A percentile compares a stretch with the other conserved stretches of the same genome.
phyloP scores from a whole-genome alignment of 345 rosid species.

The Eutrema yunnanense region DNA sequence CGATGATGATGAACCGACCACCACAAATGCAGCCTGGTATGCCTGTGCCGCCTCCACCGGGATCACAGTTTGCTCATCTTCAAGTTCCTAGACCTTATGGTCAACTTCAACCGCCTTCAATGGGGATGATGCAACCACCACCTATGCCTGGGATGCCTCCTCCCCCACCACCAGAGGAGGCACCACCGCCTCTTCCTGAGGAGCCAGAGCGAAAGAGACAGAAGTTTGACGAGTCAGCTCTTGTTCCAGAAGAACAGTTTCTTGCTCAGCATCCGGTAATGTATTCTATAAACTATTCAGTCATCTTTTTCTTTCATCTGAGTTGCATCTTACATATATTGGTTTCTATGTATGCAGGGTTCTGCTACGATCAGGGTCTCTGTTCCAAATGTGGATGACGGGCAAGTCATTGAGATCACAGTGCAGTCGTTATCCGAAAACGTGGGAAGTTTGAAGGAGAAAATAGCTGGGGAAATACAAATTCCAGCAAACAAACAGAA shows the following conservation, averaged over 20 bases:
- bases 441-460: slow-evolving; percentile 83
- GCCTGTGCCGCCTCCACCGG: slow-evolving; percentile 73
- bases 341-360: slow-evolving; percentile 37
- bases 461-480: slow-evolving; percentile 82
- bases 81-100: slow-evolving; percentile 51
- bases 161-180: slow-evolving; percentile 77
- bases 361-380: slow-evolving; percentile 52
- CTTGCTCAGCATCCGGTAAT: slow-evolving; percentile 68
- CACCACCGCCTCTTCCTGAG: slow-evolving; percentile 95
- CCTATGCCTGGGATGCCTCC: slow-evolving; percentile 54
- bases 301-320: not conserved
- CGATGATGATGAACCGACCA: slow-evolving; percentile 54
- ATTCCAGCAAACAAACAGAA: slow-evolving; percentile 87
- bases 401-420: slow-evolving; percentile 58
- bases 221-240: slow-evolving; percentile 73
- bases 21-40: slow-evolving; percentile 48
- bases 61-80: slow-evolving; percentile 58
- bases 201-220: slow-evolving; percentile 94
- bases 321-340: not conserved
- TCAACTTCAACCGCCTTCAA: slow-evolving; percentile 31
- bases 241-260: slow-evolving; percentile 75
- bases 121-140: slow-evolving; percentile 59
- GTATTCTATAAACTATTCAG: not conserved
- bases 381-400: slow-evolving; percentile 72
- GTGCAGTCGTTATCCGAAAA: slow-evolving; percentile 72